A percentile compares a stretch with the other conserved stretches of the same genome.
These are phyloP conservation scores for Zanthoxylum bungeanum DNA, from an alignment of 345 rosid genomes.

Conservation along the genomic window DNA sequence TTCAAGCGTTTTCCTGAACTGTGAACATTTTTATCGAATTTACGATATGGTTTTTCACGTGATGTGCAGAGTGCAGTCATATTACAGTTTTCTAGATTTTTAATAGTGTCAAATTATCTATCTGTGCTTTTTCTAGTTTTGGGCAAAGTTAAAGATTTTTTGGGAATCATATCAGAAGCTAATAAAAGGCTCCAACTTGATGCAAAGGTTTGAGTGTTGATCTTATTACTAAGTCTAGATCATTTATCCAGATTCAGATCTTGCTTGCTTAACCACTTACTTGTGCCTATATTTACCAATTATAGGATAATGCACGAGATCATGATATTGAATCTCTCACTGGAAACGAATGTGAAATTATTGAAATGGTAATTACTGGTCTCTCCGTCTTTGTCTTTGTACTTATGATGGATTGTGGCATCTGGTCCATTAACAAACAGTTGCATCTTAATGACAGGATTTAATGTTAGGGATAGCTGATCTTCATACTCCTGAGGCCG, in stretches of 20 bases:
- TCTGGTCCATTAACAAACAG: background rate
- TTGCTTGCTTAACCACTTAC: background rate
- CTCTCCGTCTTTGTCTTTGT: background rate
- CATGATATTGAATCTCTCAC: constrained; percentile 67
- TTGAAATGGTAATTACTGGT: constrained; percentile 58
- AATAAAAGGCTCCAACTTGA: constrained; percentile 58
- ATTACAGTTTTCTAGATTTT: background rate
- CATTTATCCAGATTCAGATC: background rate
- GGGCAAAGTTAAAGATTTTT: constrained; percentile 65
- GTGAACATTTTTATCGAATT: background rate
- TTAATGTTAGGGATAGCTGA: constrained; percentile 89
- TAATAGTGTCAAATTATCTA: background rate
- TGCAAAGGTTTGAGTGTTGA: constrained; percentile 39
- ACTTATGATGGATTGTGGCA: background rate
- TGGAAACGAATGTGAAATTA: constrained; percentile 66
- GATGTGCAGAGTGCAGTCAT: background rate
- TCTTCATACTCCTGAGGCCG: constrained; percentile 86
- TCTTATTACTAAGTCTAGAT: background rate
- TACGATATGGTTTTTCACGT: background rate
- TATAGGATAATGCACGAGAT: constrained; percentile 50
- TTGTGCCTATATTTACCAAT: background rate
- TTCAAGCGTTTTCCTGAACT: background rate
- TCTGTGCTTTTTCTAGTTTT: constrained; percentile 38
- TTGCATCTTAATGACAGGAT: constrained; percentile 40
- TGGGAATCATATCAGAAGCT: constrained; percentile 70